Percentiles rank a stretch among this genome's conserved stretches.
These are phyloP conservation scores for Neurospora pannonica DNA, from an alignment of 495 filamentous ascomycete genomes.

Conservation along the genomic window DNA sequence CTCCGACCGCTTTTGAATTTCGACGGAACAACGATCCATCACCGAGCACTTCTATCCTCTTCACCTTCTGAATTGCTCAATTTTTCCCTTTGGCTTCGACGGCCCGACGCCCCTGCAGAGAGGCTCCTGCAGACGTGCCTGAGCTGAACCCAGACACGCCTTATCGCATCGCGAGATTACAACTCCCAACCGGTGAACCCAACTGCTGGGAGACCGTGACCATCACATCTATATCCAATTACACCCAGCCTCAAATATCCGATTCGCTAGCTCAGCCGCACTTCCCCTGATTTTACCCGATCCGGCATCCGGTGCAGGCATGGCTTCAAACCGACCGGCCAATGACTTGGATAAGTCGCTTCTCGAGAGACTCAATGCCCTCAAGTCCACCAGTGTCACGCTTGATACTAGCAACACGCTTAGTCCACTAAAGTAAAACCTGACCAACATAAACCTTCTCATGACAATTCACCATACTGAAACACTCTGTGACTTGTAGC, in stretches of 20 bases:
- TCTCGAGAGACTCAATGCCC: slow-evolving; percentile 73
- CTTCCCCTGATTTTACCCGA: background rate
- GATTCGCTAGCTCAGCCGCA: background rate
- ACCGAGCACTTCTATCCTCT: background rate
- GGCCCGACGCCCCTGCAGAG: background rate
- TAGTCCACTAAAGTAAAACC: slow-evolving; percentile 23
- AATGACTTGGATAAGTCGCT: slow-evolving; percentile 60
- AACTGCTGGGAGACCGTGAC: background rate
- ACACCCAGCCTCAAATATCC: background rate
- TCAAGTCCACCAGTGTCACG: slow-evolving; percentile 37
- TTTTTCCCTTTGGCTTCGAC: background rate
- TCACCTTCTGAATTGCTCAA: background rate
- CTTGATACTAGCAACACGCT: slow-evolving; percentile 10
- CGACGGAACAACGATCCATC: background rate
- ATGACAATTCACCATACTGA: background rate
- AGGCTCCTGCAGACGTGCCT: background rate
- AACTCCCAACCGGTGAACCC: background rate
- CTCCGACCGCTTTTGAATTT: background rate
- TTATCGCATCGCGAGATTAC: background rate
- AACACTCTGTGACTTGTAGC: background rate
- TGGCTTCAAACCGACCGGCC: background rate
- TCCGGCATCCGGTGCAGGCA: background rate
- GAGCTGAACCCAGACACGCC: background rate
- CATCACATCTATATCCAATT: background rate
- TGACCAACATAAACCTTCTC: background rate